A percentile compares a stretch with the other conserved stretches of the same genome.
phyloP scores from a whole-genome alignment of 192 early-diverging fungal genomes.

The Linnemannia zychae region DNA sequence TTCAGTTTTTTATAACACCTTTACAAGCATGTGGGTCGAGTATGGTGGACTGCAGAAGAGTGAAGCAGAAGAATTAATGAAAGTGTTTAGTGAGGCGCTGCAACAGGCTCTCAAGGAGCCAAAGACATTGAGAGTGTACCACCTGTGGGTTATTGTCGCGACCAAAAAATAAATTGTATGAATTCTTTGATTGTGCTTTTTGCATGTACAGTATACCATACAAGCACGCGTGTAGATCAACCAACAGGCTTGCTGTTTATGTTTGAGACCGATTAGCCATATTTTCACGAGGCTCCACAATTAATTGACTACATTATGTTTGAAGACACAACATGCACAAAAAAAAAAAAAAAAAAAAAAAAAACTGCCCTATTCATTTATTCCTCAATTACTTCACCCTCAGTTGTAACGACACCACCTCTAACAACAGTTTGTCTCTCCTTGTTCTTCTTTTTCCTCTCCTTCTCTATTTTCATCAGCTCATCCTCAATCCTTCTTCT shows the following conservation, averaged over 20 bases:
- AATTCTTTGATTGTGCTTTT: no score
- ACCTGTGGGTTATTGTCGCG: constrained; percentile 16
- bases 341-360: background rate
- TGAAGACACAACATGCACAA: no score
- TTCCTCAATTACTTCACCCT: background rate
- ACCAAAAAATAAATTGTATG: constrained; percentile 28
- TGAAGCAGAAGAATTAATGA: constrained; percentile 14
- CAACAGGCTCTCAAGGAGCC: constrained; percentile 10
- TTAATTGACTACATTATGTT: no score
- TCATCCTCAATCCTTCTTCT: constrained; percentile 8
- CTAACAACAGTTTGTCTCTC: background rate
- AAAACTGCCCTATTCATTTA: background rate
- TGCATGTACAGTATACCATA: no score
- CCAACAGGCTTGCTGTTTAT: no score
- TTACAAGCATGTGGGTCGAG: constrained; percentile 15
- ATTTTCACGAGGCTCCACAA: no score
- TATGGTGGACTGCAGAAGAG: constrained; percentile 12
- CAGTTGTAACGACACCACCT: background rate
- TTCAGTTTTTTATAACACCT: background rate
- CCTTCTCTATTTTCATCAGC: background rate
- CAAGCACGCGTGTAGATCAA: no score
- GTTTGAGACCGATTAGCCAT: no score
- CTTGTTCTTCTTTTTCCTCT: background rate
- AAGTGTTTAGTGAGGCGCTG: constrained; percentile 1
- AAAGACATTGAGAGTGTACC: background rate